Base-by-base conservation (phyloP, 1,139 yeast species). In the Hansenula lynferdii region DNA sequence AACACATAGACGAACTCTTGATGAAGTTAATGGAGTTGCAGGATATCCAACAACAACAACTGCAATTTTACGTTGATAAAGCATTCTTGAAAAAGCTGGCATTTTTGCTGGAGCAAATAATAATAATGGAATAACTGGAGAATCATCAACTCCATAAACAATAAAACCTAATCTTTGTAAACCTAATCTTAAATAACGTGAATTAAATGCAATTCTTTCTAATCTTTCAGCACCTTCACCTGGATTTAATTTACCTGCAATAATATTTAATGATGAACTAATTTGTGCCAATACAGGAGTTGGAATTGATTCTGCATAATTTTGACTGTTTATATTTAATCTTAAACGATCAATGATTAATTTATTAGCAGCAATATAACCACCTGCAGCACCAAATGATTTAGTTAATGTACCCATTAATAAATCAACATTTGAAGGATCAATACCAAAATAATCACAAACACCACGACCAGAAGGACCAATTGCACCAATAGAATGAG, bases 381-480 rank as follows among this genome's bases (percentile, higher is more conserved):
- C 99, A 56, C 99, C 99, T 34, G 97, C 89, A 22, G 98, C 97
- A 57, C 99, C 98, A 62, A 92, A 92, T 6, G 97, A 87, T 65
- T 92, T 92, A 39, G 98, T 94, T 42, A 94, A 75, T 8, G 99
- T 92, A 36, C 99, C 99, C 99, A 92, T 92, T 51, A 92, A 67
- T 45, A 94, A 67, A 63, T 92, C 99, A 38, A 92, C 72, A 37
- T 77, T 75, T 17, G 67, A 61, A 28, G 97, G 92, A 48, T 80
- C 76, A 40, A 92, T 76, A 35, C 82, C 82, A 58, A 85, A 92
- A 63, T 86, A 86, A 60, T 94, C 97, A 65, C 97, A 90, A 28
- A 92, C 83, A 57, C 99, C 99, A 56, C 86, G 79, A 37, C 98
- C 98, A 36, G 67, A 65, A 31, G 95, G 94, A 23, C 99, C 99